Percentiles rank a stretch among this genome's conserved stretches.
These are phyloP conservation scores for Eutreptiella sp. DNA, from an alignment of 208 protist species.

Conservation along the genomic window DNA sequence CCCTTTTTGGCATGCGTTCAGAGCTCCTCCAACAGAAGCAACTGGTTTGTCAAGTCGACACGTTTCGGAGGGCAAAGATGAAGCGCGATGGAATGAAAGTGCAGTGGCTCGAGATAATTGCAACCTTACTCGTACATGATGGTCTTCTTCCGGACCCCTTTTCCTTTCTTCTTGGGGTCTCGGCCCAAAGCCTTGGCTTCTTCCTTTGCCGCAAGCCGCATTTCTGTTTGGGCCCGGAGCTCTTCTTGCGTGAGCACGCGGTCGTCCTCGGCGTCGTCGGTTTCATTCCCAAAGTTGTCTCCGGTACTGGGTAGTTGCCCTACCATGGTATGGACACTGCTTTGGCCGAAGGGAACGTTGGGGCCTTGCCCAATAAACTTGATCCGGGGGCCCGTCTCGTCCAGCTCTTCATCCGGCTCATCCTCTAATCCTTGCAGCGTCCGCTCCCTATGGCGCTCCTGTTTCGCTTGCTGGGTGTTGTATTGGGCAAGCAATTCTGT, in stretches of 20 bases:
- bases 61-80: too few species aligned
- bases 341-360: constrained; percentile 3
- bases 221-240: constrained; percentile 21
- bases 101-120: too few species aligned
- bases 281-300: constrained; percentile 17
- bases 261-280: constrained; percentile 18
- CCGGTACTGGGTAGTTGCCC: constrained; percentile 8
- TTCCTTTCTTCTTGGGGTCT: background rate
- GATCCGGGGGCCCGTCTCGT: background rate
- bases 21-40: too few species aligned
- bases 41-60: too few species aligned
- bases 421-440: constrained; percentile 40
- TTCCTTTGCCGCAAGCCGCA: background rate
- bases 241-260: constrained; percentile 17
- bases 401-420: background rate
- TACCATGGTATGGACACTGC: constrained; percentile 3
- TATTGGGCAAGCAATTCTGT: constrained; percentile 63
- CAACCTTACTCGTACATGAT: too few species aligned
- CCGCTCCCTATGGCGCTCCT: constrained; percentile 57
- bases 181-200: constrained; percentile 3
- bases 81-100: too few species aligned
- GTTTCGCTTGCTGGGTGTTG: constrained; percentile 62
- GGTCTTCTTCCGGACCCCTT: too few species aligned
- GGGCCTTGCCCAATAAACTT: constrained; percentile 14
- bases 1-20: too few species aligned